Conservation (phyloP, 78 protist genomes). For the Andalucia godoyi region DNA sequence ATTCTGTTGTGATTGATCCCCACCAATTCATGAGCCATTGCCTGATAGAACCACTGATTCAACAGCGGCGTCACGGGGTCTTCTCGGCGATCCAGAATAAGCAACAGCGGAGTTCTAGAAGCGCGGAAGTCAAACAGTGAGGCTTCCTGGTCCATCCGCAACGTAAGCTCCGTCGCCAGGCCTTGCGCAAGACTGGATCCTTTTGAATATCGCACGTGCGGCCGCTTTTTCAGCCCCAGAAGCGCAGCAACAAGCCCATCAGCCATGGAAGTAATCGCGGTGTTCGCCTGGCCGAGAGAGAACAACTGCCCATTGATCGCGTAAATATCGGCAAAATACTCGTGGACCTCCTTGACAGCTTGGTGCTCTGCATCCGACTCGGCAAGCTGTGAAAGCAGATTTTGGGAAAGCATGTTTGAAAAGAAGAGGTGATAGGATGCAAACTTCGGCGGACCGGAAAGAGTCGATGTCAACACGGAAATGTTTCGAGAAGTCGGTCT, state of each 20-base stretch:
- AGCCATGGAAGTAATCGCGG: background rate
- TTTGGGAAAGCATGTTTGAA: conserved; percentile 44
- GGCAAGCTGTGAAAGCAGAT: conserved; percentile 55
- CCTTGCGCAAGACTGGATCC: background rate
- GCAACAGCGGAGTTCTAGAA: conserved; percentile 38
- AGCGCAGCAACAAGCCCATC: conserved; percentile 23
- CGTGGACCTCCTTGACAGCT: conserved; percentile 60
- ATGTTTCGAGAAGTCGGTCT: conserved; percentile 75
- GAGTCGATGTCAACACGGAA: conserved; percentile 38
- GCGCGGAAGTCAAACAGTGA: background rate
- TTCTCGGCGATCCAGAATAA: conserved; percentile 81
- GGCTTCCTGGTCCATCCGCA: background rate
- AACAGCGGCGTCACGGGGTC: conserved; percentile 94
- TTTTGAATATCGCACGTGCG: conserved; percentile 39
- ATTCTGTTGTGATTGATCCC: conserved; percentile 72
- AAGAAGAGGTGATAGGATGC: conserved; percentile 77
- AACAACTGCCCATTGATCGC: conserved; percentile 53
- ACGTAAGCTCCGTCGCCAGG: background rate
- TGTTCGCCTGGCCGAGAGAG: conserved; percentile 7
- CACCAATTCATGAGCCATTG: conserved; percentile 92
- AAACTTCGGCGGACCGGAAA: conserved; percentile 53
- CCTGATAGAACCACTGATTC: conserved; percentile 84
- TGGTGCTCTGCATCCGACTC: conserved; percentile 75
- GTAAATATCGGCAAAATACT: conserved; percentile 70
- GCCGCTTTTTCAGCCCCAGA: conserved; percentile 32